Evolutionary conservation across 208 protist species (phyloP).

Genomic region (Leishmania aethiopica): DNA sequence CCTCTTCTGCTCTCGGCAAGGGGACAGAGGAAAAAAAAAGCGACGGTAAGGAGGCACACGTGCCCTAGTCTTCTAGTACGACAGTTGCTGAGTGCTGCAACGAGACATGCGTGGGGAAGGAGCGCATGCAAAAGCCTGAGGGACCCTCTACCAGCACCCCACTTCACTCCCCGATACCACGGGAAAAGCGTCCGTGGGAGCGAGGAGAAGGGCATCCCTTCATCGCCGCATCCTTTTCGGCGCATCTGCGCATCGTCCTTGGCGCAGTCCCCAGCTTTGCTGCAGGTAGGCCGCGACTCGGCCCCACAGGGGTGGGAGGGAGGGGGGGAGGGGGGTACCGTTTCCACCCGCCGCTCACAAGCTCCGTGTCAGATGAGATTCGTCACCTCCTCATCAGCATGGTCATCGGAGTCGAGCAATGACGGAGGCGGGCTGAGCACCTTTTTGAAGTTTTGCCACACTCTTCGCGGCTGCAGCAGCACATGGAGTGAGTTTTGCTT

Average conservation of each 20-base stretch:
- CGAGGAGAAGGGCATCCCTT: background rate
- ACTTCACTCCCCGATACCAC: background rate
- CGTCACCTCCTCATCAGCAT: constrained; percentile 11
- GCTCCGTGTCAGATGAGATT: constrained; percentile 3
- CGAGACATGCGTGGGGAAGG: background rate
- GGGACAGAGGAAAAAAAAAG: background rate
- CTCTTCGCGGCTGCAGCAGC: constrained; percentile 30
- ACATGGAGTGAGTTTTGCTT: constrained; percentile 33
- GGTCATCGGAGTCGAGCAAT: constrained; percentile 19
- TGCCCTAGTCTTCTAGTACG: background rate
- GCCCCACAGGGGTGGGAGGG: background rate
- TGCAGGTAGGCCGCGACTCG: background rate
- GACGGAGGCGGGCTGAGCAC: constrained; percentile 36
- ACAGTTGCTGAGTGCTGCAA: background rate
- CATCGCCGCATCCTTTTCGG: background rate
- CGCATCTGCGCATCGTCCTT: background rate
- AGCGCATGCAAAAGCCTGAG: background rate
- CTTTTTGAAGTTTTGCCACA: constrained; percentile 40
- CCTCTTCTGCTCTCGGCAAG: background rate
- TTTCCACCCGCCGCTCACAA: background rate
- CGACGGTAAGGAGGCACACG: background rate
- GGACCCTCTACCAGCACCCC: background rate
- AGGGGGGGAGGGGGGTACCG: background rate
- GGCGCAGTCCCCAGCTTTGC: background rate
- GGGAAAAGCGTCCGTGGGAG: background rate